Evolutionary conservation across 306 rosid species (phyloP).

Genomic region (Dicorynia guianensis): DNA sequence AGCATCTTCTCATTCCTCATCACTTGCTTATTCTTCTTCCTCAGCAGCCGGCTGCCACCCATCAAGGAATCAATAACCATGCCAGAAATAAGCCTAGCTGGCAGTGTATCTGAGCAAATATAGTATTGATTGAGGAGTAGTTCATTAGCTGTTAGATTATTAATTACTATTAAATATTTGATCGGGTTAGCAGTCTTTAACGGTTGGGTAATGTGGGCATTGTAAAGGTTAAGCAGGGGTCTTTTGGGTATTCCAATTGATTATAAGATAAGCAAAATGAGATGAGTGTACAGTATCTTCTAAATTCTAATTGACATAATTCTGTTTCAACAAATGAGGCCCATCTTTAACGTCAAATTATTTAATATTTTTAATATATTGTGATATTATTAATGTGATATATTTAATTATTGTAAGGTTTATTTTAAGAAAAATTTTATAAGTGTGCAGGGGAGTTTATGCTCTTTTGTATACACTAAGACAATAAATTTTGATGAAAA

Average conservation of each 20-base stretch:
- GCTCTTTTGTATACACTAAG: too few relatives aligned
- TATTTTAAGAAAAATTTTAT: too few relatives aligned
- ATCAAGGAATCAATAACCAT: conserved; percentile 26
- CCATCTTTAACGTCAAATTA: too few relatives aligned
- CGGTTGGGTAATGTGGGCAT: conserved; percentile 22
- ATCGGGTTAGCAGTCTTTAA: background rate
- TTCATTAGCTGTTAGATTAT: too few relatives aligned
- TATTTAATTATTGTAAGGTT: too few relatives aligned
- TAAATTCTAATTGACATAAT: background rate
- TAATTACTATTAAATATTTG: background rate
- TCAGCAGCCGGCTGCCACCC: conserved; percentile 42
- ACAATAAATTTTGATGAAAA: too few relatives aligned
- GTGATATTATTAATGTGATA: too few relatives aligned
- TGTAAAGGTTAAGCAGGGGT: conserved; percentile 19
- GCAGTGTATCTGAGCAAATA: too few relatives aligned
- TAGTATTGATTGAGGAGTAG: background rate
- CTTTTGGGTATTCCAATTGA: background rate
- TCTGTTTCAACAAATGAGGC: background rate
- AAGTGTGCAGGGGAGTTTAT: too few relatives aligned
- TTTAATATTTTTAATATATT: too few relatives aligned
- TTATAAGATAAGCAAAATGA: background rate
- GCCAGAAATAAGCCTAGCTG: background rate
- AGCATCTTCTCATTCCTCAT: conserved; percentile 62
- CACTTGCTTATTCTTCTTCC: conserved; percentile 59
- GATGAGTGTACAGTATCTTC: conserved; percentile 20